phyloP scores from a whole-genome alignment of 2,329 filamentous ascomycete species.

The Colletotrichum sp. region DNA sequence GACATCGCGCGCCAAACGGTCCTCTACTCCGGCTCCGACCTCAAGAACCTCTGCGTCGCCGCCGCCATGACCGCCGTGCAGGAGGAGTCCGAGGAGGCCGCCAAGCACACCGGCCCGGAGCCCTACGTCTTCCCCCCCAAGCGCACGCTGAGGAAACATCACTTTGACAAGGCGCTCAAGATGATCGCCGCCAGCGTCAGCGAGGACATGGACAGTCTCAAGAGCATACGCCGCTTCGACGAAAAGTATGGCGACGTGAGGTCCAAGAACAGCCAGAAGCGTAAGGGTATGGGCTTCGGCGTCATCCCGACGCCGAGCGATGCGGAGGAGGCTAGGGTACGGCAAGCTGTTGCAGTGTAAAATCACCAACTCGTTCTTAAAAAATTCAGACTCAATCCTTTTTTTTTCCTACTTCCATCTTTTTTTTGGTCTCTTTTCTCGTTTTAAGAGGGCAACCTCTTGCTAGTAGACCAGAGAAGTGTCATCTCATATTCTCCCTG shows the following conservation, averaged over 20 bases:
- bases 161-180: conserved; percentile 85
- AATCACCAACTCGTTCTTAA: neutral
- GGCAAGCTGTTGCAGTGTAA: conserved; percentile 24
- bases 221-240: conserved; percentile 92
- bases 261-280: conserved; percentile 51
- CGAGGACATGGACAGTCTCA: conserved; percentile 89
- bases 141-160: conserved; percentile 67
- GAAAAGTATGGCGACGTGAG: conserved; percentile 89
- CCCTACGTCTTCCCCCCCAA: conserved; percentile 69
- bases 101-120: conserved; percentile 41
- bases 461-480: neutral
- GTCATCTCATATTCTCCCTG: neutral
- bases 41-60: conserved; percentile 83
- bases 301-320: conserved; percentile 44
- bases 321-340: conserved; percentile 51
- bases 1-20: conserved; percentile 71
- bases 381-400: neutral
- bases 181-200: conserved; percentile 93
- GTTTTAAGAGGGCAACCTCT: neutral
- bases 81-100: conserved; percentile 65
- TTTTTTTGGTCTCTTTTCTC: neutral
- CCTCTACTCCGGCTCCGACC: conserved; percentile 81
- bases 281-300: conserved; percentile 64
- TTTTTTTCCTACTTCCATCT: neutral
- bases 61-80: conserved; percentile 81